phyloP scores from a whole-genome alignment of 169 alveolate genomes.

The Besnoitia besnoiti region DNA sequence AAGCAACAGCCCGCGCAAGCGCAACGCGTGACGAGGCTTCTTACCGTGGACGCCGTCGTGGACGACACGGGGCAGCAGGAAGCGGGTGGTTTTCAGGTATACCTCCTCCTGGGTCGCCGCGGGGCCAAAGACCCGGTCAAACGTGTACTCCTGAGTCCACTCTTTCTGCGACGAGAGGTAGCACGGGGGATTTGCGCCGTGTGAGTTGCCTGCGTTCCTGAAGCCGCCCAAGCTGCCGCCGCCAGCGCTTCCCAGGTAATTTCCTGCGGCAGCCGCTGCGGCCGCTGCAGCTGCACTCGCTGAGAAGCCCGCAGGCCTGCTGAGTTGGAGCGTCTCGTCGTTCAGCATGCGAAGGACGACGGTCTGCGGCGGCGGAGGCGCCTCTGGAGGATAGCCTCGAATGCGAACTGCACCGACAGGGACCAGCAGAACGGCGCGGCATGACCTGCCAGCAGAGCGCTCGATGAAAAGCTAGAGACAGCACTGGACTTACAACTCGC shows the following conservation, averaged over 20 bases:
- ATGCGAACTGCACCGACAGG: conserved; percentile 10
- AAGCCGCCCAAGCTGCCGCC: not conserved
- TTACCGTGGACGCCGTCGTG: conserved; percentile 39
- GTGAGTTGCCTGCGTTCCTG: not conserved
- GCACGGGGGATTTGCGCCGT: not conserved
- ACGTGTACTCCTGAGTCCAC: conserved; percentile 42
- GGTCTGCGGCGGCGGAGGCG: not conserved
- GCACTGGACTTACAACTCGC: no score
- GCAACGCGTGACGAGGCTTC: no score
- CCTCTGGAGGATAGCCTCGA: conserved; percentile 8
- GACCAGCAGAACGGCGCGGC: no score
- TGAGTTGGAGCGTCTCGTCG: conserved; percentile 1
- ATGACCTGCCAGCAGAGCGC: no score
- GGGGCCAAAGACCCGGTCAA: conserved; percentile 58
- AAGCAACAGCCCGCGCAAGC: no score
- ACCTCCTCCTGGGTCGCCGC: conserved; percentile 57
- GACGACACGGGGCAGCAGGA: conserved; percentile 30
- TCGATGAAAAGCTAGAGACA: no score
- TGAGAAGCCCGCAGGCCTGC: conserved; percentile 16
- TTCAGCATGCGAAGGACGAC: not conserved
- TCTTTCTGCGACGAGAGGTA: conserved; percentile 56
- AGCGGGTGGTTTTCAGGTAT: not conserved
- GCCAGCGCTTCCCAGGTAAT: not conserved
- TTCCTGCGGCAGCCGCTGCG: conserved; percentile 33
- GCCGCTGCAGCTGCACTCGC: conserved; percentile 38